Percentiles rank a stretch among this genome's conserved stretches.
Conservation (phyloP, 139 green algal genomes). For the Ulvella scutata region DNA sequence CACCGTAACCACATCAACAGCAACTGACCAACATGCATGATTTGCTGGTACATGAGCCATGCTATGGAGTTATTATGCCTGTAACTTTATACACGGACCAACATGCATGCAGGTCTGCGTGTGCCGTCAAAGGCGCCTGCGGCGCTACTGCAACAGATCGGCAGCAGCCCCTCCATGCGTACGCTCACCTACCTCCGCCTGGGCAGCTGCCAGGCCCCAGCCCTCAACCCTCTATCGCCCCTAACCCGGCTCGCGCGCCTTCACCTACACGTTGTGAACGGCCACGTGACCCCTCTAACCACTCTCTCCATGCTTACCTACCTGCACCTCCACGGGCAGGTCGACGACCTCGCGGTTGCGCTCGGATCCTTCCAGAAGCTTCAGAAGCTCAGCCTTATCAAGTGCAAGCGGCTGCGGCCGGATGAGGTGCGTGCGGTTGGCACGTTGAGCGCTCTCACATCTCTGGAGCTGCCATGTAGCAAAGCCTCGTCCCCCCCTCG, state of each 20-base stretch:
- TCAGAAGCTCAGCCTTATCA: slow-evolving; percentile 3
- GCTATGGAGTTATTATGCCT: too few relatives aligned
- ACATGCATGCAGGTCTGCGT: not conserved
- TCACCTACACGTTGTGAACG: not conserved
- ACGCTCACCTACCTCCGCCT: not conserved
- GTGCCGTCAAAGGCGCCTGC: not conserved
- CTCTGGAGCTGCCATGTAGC: not conserved
- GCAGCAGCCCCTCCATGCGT: not conserved
- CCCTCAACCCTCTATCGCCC: not conserved
- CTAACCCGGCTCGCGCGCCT: not conserved
- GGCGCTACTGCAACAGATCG: not conserved
- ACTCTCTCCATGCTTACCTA: not conserved
- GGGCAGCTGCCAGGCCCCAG: not conserved
- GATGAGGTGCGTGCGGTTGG: not conserved
- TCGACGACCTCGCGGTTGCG: not conserved
- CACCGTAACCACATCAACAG: too few relatives aligned
- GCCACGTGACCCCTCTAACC: not conserved
- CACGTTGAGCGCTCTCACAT: not conserved
- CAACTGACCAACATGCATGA: too few relatives aligned
- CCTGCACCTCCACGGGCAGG: not conserved
- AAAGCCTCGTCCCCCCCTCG: not conserved
- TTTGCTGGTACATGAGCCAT: too few relatives aligned
- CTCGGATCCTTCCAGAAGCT: not conserved
- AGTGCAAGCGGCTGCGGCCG: not conserved
- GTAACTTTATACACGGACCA: too few relatives aligned